These are phyloP conservation scores for Colletotrichum sp. DNA, from an alignment of 2,329 filamentous ascomycete genomes.

Conservation along the genomic window DNA sequence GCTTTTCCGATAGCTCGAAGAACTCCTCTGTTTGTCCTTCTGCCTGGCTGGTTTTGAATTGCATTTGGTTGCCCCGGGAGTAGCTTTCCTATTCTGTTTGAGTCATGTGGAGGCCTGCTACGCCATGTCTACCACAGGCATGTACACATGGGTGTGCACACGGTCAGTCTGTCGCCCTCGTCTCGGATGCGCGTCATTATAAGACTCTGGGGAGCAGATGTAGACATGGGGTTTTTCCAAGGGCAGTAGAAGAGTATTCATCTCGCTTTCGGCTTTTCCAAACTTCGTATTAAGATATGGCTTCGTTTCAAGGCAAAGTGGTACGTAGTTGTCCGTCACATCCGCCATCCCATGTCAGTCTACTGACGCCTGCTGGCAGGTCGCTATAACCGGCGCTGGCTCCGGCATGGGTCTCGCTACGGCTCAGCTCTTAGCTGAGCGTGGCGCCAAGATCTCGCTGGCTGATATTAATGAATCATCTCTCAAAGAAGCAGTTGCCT, in stretches of 20 bases:
- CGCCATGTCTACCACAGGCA: neutral
- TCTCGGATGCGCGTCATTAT: neutral
- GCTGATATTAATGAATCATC: slow-evolving; percentile 46
- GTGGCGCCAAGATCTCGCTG: slow-evolving; percentile 51
- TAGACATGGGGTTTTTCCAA: neutral
- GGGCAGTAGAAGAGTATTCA: neutral
- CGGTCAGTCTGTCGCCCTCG: neutral
- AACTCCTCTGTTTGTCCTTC: neutral
- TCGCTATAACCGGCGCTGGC: slow-evolving; percentile 52
- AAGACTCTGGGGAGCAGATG: neutral
- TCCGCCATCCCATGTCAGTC: neutral
- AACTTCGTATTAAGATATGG: neutral
- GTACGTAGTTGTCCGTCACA: neutral
- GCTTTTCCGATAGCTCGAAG: neutral
- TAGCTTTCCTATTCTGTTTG: neutral
- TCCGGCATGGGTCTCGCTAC: slow-evolving; percentile 54
- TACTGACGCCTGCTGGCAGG: neutral
- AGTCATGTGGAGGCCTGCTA: neutral
- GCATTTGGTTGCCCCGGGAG: neutral
- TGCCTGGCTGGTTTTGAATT: neutral
- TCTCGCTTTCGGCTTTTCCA: neutral
- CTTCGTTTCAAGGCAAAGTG: neutral
- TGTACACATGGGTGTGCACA: neutral
- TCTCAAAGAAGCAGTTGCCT: slow-evolving; percentile 26
- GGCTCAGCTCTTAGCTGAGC: slow-evolving; percentile 43